Evolutionary conservation across 2,329 filamentous ascomycete genomes (phyloP), one percentile per base, ranked within the genome.

Genomic region (Sporothrix humicola): DNA sequence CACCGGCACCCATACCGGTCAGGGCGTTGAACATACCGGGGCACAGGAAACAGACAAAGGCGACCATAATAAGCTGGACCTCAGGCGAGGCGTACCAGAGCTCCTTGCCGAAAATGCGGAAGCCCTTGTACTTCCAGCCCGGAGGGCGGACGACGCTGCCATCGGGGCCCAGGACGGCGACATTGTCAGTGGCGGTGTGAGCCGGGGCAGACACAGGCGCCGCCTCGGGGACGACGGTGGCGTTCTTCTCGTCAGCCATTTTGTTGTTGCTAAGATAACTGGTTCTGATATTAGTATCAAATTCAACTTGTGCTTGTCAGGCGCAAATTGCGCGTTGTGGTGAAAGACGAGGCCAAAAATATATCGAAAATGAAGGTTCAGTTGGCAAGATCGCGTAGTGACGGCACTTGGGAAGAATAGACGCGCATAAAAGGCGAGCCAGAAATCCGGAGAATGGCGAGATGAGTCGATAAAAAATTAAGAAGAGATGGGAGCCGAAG

Each of bases 61-160:
- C 86, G 72, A 94, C 91, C 85, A 94, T 87, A 75, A 92, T 78
- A 50, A 95, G 86, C 82, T 95, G 92, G 66, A 90, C 82, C 78
- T 90, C 88, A 13, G 92, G 92, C 73, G 92, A 93, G 26, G 92
- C 92, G 80, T 92, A 94, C 86, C 90, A 93, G 8, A 91, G 74
- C 76, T 86, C 85, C 73, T 82, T 82, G 69, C 84, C 83, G 20
- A 87, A 86, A 73, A 93, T 74, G 73, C 84, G 86, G 78, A 89
- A 79, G 68, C 85, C 84, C 79, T 87, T 89, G 85, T 94, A 93
- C 83, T 90, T 91, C 91, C 91, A 93, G 76, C 87, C 87, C 3
- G 76, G 58, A 1, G 87, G 87, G 44, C 84, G 85, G 74, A 68
- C 9, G 3, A 78, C 9, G 10, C 66, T 56, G 23, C 72, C 72